phyloP scores from a whole-genome alignment of 768 basidiomycete genomes.

The Mycena olivaceomarginata region DNA sequence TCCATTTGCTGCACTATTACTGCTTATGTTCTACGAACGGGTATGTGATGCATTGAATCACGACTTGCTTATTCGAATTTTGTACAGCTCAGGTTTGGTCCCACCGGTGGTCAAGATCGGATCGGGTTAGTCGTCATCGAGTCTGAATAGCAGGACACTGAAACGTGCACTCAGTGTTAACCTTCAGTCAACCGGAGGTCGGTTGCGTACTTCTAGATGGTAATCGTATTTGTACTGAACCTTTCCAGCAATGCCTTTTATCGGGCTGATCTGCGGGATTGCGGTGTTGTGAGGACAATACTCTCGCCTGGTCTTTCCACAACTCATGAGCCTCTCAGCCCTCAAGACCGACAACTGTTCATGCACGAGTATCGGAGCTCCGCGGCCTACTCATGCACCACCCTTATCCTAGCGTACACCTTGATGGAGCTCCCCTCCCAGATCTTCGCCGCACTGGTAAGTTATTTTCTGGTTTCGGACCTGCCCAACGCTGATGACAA shows the following conservation, averaged over 20 bases:
- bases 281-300: slow-evolving; percentile 56
- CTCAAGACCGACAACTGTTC: slow-evolving; percentile 63
- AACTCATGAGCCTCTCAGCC: slow-evolving; percentile 40
- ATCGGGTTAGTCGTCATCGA: slow-evolving; percentile 52
- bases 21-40: slow-evolving; percentile 60
- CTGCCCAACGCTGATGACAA: neutral
- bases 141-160: neutral
- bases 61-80: neutral
- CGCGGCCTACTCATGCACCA: slow-evolving; percentile 60
- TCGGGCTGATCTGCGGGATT: slow-evolving; percentile 53
- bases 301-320: neutral
- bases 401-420: slow-evolving; percentile 55
- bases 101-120: slow-evolving; percentile 61
- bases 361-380: slow-evolving; percentile 62
- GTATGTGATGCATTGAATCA: neutral
- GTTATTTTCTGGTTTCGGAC: neutral
- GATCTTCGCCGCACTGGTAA: slow-evolving; percentile 44
- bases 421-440: slow-evolving; percentile 48
- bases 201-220: neutral
- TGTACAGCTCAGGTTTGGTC: slow-evolving; percentile 53
- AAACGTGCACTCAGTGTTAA: slow-evolving; percentile 19
- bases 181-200: slow-evolving; percentile 41
- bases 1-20: slow-evolving; percentile 48
- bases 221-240: slow-evolving; percentile 42
- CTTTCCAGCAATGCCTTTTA: slow-evolving; percentile 56